Evolutionary conservation across 805 yeast genomes (phyloP), one percentile per base, ranked within the genome.

Genomic region (Zygotorulaspora florentina): DNA sequence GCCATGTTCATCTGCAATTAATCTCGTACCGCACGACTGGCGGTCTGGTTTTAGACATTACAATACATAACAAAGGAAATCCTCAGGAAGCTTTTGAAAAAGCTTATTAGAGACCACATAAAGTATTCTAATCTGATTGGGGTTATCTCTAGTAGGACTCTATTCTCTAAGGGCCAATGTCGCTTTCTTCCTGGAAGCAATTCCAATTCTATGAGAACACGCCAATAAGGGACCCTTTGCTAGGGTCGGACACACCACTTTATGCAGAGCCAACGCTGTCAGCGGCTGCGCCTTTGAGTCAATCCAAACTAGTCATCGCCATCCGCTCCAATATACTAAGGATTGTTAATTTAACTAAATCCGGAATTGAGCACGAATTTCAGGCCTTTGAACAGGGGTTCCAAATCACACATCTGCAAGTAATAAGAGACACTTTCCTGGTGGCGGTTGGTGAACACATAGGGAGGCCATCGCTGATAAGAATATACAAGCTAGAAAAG

Each of bases 161-260:
- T 29, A 3, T 29, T 13, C 8, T 29, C 33, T 13, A 12, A 29
- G 29, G 11, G 15, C 20, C n/a, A 18, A 58, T 59, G 64, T 53
- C 65, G 16, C 37, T 57, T 9, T 45, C 51, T 13, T 58, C 70
- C 7, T 85, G 90, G 90, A 72, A 91, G 48, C 96, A 86, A 59
- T 86, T 91, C 66, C 87, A 87, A 50, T 85, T 91, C 65, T 89
- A 85, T 63, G 96, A 88, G 43, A 74, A 79, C 30, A 74, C 81
- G 0, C 96, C 96, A 5, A 84, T 93, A 15, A 69, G 81, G 50
- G 99, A 93, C 60, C 98, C 98, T 4, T 70, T 77, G 48, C 74
- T 77, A 46, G 82, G 83, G 6, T 71, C 83, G 0, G 72, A 71
- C 3, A 69, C 74, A 4, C 84, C 86, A 0, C 69, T 90, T 20